phyloP scores from a whole-genome alignment of 2,329 filamentous ascomycete genomes.

The Aureobasidium leucospermi region DNA sequence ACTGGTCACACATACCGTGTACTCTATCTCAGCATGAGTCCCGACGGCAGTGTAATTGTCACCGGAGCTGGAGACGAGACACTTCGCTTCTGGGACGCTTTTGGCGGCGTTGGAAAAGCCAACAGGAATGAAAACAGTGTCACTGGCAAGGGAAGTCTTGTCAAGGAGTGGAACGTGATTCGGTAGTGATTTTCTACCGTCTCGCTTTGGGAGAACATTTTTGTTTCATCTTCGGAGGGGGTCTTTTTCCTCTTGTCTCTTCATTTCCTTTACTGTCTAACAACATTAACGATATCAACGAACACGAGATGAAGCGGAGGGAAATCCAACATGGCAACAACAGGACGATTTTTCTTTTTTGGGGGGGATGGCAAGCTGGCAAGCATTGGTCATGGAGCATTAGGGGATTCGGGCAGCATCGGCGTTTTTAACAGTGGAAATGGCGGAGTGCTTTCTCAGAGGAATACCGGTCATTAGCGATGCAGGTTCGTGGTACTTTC shows the following conservation, averaged over 20 bases:
- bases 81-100: constrained; percentile 92
- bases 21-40: constrained; percentile 93
- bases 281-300: constrained; percentile 2
- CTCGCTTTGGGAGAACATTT: background rate
- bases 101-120: constrained; percentile 70
- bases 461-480: no score
- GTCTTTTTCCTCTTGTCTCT: background rate
- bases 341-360: background rate
- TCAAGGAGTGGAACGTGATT: constrained; percentile 79
- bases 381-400: background rate
- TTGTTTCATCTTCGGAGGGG: background rate
- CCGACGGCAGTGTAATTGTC: constrained; percentile 86
- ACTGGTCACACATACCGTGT: constrained; percentile 97
- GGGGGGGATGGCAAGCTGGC: background rate
- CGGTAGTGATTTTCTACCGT: constrained; percentile 35
- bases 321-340: background rate
- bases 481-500: no score
- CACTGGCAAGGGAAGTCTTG: constrained; percentile 40
- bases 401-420: background rate
- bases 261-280: background rate
- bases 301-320: background rate
- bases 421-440: no score
- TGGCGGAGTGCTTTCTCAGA: no score
- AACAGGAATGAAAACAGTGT: constrained; percentile 56
- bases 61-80: constrained; percentile 97